phyloP scores from a whole-genome alignment of 2,329 filamentous ascomycete genomes.

The Alternaria gaisen region DNA sequence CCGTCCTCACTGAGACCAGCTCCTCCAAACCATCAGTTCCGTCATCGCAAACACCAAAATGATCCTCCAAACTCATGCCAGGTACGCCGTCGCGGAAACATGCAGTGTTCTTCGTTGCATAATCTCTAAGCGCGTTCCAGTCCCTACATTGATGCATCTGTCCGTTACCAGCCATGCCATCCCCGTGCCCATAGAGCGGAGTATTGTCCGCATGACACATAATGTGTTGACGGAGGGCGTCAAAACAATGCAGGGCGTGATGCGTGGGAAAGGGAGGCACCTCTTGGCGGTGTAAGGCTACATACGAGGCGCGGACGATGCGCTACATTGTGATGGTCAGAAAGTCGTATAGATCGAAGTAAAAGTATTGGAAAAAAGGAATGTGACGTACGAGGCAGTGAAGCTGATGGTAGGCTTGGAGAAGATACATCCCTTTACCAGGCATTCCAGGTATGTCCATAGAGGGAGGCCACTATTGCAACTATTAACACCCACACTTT shows the following conservation, averaged over 20 bases:
- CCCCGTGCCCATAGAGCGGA: slow-evolving; percentile 22
- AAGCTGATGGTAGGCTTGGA: slow-evolving; percentile 28
- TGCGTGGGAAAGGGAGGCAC: slow-evolving; percentile 11
- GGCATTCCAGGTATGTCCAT: slow-evolving; percentile 16
- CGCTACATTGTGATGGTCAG: not conserved
- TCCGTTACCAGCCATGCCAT: slow-evolving; percentile 26
- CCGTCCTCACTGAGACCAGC: not conserved
- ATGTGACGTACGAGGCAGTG: slow-evolving; percentile 27
- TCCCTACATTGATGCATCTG: slow-evolving; percentile 24
- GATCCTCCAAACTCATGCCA: slow-evolving; percentile 15
- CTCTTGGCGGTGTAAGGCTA: slow-evolving; percentile 6
- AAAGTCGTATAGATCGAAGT: not conserved
- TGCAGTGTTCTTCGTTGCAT: slow-evolving; percentile 32
- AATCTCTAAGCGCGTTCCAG: slow-evolving; percentile 26
- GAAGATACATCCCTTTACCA: slow-evolving; percentile 22
- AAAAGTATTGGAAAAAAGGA: not conserved
- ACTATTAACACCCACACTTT: not conserved
- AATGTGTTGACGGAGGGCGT: slow-evolving; percentile 25
- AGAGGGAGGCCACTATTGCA: slow-evolving; percentile 4
- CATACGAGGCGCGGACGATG: slow-evolving; percentile 10
- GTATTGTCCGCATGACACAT: slow-evolving; percentile 34
- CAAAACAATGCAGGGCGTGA: slow-evolving; percentile 26
- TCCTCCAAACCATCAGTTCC: slow-evolving; percentile 15
- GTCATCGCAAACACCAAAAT: slow-evolving; percentile 13
- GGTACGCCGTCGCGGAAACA: slow-evolving; percentile 34